Base-by-base conservation (phyloP, 1,284 basidiomycete genomes). In the Sanguinoderma infundibulare region DNA sequence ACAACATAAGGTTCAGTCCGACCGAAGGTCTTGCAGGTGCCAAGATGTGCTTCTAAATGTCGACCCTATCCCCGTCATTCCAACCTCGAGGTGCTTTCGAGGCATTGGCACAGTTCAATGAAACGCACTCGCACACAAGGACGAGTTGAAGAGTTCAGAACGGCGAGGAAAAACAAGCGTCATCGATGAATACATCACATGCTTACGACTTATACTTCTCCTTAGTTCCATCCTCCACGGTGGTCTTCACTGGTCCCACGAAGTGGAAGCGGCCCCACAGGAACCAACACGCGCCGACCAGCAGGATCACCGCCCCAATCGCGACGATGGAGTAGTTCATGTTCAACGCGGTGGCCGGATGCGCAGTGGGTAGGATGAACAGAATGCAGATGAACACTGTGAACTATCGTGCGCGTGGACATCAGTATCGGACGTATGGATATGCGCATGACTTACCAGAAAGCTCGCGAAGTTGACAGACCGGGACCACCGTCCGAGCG, bases 261-360 rank as follows among this genome's bases (percentile, higher is more conserved):
- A 77, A 78, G 47, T 67, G 70, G 32, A 56, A 65, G 17, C 71
- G 64, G 0, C 76, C 77, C 75, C 82, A 83, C 34, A 73, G 57
- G 2, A 75, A 28, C 83, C 81, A 82, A n/a, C 76, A 78, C 1
- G 74, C 36, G 6, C 69, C 69, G 9, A 84, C 77, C 42, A 83
- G 66, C 20, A 81, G 44, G 20, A 79, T 64, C 7, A 86, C 73
- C 0, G 75, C 80, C 2, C 83, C 83, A 22, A 85, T 75, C 3
- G 82, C 82, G 0, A 86, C 79, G 49, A 85, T 74, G 2, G 85
- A 77, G 65, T 88, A 89, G 72, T 89, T 89, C 87, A 89, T 89
- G 73, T 86, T 85, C 58, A 79, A 68, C 49, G 77, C 65, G n/a
- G 77, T 83, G 32, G 86, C 85, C 1, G 87, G 88, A 47, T 79